Conservation (phyloP, 495 filamentous ascomycete species). For the Aspergillus cavernicola region DNA sequence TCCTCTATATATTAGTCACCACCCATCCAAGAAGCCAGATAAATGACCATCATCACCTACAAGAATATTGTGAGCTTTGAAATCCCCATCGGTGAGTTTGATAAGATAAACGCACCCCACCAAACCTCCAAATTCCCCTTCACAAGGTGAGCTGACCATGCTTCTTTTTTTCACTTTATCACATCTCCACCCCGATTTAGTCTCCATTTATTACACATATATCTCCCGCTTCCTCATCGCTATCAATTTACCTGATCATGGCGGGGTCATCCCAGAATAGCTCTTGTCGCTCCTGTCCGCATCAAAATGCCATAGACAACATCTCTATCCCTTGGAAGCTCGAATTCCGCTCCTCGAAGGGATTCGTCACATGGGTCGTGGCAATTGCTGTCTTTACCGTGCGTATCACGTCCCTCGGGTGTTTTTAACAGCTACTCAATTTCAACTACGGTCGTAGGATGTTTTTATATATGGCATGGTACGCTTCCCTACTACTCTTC, state of each 20-base stretch:
- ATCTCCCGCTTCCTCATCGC: too few relatives aligned
- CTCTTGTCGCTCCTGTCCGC: slow-evolving; percentile 2
- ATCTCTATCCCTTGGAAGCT: slow-evolving; percentile 20
- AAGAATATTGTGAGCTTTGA: too few relatives aligned
- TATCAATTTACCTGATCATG: background rate
- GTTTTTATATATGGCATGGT: slow-evolving; percentile 74
- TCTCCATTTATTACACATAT: background rate
- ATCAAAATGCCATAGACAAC: background rate
- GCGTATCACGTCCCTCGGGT: slow-evolving; percentile 3
- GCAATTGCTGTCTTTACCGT: slow-evolving; percentile 52
- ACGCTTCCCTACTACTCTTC: slow-evolving; percentile 20
- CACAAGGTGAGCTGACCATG: background rate
- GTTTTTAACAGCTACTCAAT: background rate
- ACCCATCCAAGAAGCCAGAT: too few relatives aligned
- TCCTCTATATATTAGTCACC: too few relatives aligned
- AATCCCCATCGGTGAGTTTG: too few relatives aligned
- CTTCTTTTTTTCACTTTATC: background rate
- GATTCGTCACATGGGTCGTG: slow-evolving; percentile 48
- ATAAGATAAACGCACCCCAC: too few relatives aligned
- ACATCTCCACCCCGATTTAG: background rate
- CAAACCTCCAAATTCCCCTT: too few relatives aligned
- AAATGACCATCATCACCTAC: too few relatives aligned
- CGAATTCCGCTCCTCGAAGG: slow-evolving; percentile 32
- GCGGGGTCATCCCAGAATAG: background rate
- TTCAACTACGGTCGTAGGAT: slow-evolving; percentile 38